A percentile compares a stretch with the other conserved stretches of the same genome.
phyloP scores from a whole-genome alignment of 345 rosid species.

The Mangifera indica region DNA sequence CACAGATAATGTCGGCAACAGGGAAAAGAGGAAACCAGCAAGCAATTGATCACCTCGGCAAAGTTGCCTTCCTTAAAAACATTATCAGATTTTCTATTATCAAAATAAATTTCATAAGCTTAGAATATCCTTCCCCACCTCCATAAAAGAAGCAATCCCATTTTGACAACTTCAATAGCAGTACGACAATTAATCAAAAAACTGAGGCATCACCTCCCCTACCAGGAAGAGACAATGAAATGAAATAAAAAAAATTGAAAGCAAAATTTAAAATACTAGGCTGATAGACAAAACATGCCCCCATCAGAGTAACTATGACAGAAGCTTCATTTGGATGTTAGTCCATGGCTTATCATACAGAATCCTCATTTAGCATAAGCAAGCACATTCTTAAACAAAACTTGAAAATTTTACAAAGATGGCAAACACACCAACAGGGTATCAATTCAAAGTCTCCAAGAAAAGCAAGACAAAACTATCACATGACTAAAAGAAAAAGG shows the following conservation, averaged over 20 bases:
- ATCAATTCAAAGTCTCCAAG: neutral
- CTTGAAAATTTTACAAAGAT: neutral
- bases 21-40: conserved; percentile 49
- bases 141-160: neutral
- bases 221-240: no score
- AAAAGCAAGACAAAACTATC: no score
- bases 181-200: neutral
- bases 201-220: no score
- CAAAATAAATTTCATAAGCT: neutral
- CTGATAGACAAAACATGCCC: conserved; percentile 19
- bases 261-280: no score
- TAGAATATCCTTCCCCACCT: neutral
- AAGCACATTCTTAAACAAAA: neutral
- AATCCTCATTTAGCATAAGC: conserved; percentile 57
- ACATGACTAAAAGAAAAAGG: no score
- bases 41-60: conserved; percentile 43
- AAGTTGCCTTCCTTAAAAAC: conserved; percentile 33
- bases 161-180: neutral
- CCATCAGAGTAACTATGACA: conserved; percentile 92
- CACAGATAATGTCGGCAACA: conserved; percentile 42
- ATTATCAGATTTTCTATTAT: neutral
- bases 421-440: neutral
- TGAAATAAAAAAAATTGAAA: no score
- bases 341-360: conserved; percentile 54
- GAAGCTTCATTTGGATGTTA: conserved; percentile 58